Conservation (phyloP, 169 alveolate genomes). For the Plasmodium yoelii region DNA sequence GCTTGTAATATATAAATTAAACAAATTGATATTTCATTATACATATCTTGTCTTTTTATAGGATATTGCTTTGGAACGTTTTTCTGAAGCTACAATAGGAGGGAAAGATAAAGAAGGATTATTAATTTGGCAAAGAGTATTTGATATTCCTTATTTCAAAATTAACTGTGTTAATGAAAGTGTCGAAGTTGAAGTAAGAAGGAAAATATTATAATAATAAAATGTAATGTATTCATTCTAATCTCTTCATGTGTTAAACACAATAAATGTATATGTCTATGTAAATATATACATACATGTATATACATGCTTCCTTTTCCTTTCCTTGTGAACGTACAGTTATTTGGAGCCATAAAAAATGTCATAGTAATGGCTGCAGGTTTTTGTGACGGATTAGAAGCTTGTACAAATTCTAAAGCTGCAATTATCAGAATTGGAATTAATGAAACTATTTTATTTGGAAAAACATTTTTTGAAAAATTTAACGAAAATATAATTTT, state of each 20-base stretch:
- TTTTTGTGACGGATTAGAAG: slow-evolving; percentile 94
- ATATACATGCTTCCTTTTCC: neutral
- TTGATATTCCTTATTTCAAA: slow-evolving; percentile 92
- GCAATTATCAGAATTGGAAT: slow-evolving; percentile 95
- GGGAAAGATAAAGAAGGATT: slow-evolving; percentile 88
- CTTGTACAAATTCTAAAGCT: slow-evolving; percentile 94
- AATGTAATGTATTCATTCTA: neutral
- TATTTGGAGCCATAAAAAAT: slow-evolving; percentile 95
- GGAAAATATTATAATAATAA: neutral
- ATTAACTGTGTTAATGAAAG: slow-evolving; percentile 91
- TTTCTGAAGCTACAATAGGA: slow-evolving; percentile 95
- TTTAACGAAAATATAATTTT: slow-evolving; percentile 85
- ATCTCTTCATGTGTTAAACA: too few species aligned
- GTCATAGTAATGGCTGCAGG: slow-evolving; percentile 95
- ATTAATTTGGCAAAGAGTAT: slow-evolving; percentile 87
- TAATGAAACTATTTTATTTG: slow-evolving; percentile 87
- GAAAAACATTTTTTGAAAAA: slow-evolving; percentile 83
- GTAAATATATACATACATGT: neutral
- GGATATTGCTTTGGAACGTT: slow-evolving; percentile 93
- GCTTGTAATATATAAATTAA: neutral
- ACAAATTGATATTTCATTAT: neutral
- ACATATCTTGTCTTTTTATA: neutral
- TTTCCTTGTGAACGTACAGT: slow-evolving; percentile 37
- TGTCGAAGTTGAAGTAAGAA: slow-evolving; percentile 89
- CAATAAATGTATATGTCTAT: neutral